Evolutionary conservation across 164 flowering plant species (phyloP).

Genomic region (Taxillus chinensis): DNA sequence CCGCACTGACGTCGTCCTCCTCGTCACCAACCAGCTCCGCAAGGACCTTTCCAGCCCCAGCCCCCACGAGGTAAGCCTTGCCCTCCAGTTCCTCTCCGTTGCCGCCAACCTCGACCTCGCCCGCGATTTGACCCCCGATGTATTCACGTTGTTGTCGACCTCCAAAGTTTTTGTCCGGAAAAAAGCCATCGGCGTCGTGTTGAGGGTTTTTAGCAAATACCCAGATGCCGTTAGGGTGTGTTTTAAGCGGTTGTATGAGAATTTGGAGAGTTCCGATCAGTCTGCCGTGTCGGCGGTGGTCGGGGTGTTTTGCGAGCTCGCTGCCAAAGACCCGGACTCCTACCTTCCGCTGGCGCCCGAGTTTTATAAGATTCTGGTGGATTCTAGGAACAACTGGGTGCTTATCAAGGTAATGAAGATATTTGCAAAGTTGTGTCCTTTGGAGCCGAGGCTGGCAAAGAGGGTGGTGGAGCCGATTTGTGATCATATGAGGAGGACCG

Average conservation of each 20-base stretch:
- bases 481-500: constrained; percentile 62
- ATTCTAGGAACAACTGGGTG: constrained; percentile 87
- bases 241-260: constrained; percentile 84
- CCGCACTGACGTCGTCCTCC: constrained; percentile 57
- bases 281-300: constrained; percentile 48
- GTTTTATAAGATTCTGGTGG: constrained; percentile 75
- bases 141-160: constrained; percentile 50
- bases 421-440: constrained; percentile 47
- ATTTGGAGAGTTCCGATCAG: constrained; percentile 56
- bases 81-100: constrained; percentile 54
- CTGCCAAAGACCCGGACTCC: constrained; percentile 44
- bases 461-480: constrained; percentile 74
- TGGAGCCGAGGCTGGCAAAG: constrained; percentile 79
- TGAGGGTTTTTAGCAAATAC: constrained; percentile 53
- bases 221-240: constrained; percentile 83
- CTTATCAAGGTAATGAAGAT: constrained; percentile 88
- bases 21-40: constrained; percentile 75
- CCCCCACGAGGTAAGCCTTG: constrained; percentile 54
- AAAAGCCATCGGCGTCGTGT: constrained; percentile 54
- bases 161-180: constrained; percentile 42
- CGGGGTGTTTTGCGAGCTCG: constrained; percentile 83
- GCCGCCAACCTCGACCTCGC: constrained; percentile 55
- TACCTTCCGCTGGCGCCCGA: constrained; percentile 88
- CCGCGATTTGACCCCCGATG: constrained; percentile 65
- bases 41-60: constrained; percentile 58